Base-by-base conservation (phyloP, 306 rosid genomes). In the Prunus salicina region DNA sequence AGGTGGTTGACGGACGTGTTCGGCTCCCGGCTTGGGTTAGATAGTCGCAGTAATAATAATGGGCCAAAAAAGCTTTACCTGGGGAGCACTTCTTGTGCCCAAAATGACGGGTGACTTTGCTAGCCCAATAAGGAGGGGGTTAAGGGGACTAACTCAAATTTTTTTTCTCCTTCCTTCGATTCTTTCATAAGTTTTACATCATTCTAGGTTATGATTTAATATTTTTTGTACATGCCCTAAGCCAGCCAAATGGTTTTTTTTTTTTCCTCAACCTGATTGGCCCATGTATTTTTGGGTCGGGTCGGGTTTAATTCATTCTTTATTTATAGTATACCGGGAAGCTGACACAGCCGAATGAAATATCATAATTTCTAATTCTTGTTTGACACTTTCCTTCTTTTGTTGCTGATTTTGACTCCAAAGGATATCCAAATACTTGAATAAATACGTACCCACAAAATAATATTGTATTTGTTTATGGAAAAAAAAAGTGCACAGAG, bases 301-400 rank as follows among this genome's bases (percentile, higher is more conserved):
- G 52, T 76, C 51, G 60, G 20, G 46, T 61, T 67, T 66, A 45
- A 69, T 67, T 82, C 3, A 64, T 84, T 81, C 16, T 53, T 73
- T 72, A 14, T 41, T 30, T 38, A 7, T 38, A 11, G 57, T 63
- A 80, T 34, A 25, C 18, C 6, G n/a, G 46, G 22, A 32, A 27
- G 49, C 46, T 18, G 10, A 81, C 2, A 10, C 12, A 32, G 3
- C 30, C 5, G n/a, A 78, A 18, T 72, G 19, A 57, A 49, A 52
- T 53, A 30, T 64, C 3, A 19, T 16, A 64, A 30, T 64, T 41
- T 8, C 12, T 25, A 61, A 0, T 62, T 34, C 38, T 5, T 34
- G 38, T 34, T 34, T 34, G 41, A 5, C 41, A 34, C 41, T 34
- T 1, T 6, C 38, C 8, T 5, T 34, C 38, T 34, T 34, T 5